Conservation (phyloP, 2,329 filamentous ascomycete genomes). For the Blumeriella jaapii region DNA sequence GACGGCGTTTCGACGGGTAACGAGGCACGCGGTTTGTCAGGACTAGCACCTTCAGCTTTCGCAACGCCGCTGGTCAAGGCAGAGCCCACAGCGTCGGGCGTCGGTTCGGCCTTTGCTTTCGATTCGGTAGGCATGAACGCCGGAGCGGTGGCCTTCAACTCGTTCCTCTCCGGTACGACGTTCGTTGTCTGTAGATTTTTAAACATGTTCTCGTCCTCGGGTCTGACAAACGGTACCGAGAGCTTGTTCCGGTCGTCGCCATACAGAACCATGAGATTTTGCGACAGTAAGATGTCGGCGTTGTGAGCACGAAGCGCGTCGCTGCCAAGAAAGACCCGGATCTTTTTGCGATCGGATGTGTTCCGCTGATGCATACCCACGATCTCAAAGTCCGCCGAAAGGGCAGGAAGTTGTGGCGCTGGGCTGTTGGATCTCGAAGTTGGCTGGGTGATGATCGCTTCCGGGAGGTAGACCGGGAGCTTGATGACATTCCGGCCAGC, state of each 20-base stretch:
- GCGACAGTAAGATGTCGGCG: conserved; percentile 84
- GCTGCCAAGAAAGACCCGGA: conserved; percentile 83
- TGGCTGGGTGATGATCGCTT: conserved; percentile 71
- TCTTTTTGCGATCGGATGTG: conserved; percentile 43
- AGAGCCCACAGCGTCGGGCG: conserved; percentile 9
- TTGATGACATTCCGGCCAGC: conserved; percentile 60
- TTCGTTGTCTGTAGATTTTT: conserved; percentile 60
- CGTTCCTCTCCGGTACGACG: conserved; percentile 41
- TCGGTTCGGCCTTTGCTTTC: conserved; percentile 16
- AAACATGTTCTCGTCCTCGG: conserved; percentile 75
- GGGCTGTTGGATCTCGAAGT: conserved; percentile 64
- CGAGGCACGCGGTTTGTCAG: conserved; percentile 6
- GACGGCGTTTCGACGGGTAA: conserved; percentile 13
- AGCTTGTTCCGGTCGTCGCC: conserved; percentile 80
- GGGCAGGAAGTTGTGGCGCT: conserved; percentile 66
- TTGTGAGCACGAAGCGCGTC: conserved; percentile 78
- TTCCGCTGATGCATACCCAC: conserved; percentile 44
- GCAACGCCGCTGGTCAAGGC: conserved; percentile 6
- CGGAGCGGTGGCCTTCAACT: conserved; percentile 37
- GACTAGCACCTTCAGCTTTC: conserved; percentile 8
- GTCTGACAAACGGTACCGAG: conserved; percentile 82
- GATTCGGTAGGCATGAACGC: conserved; percentile 24
- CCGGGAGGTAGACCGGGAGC: conserved; percentile 77
- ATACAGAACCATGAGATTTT: conserved; percentile 78
- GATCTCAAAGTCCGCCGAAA: conserved; percentile 71